Base-by-base conservation (phyloP, 1,284 basidiomycete genomes). In the Rhodotorula sp. region DNA sequence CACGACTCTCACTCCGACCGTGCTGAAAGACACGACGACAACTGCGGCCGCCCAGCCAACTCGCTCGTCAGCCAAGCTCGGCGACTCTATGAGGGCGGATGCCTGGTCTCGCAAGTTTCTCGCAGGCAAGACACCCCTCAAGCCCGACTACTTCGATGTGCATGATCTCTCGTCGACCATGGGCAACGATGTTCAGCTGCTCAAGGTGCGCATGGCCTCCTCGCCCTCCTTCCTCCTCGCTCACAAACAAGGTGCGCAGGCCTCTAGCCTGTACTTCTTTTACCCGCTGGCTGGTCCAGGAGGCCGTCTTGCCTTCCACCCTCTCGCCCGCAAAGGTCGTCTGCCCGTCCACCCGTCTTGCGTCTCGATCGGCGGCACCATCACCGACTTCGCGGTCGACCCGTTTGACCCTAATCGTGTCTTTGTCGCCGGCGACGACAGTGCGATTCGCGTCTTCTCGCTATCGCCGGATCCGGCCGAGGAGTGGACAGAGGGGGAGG, bases 201-300 rank as follows among this genome's bases (percentile, higher is more conserved):
- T 77, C 64, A 76, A 76, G 66, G 73, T 72, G 58, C 22, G 65
- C 11, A 24, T 30, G 53, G 19, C 15, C 11, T 32, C 17, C 34
- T 32, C 5, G n/a, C 44, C 27, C 22, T 44, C 24, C 19, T 20
- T 10, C 46, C 32, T 22, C 7, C 36, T 8, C 2, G 27, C 63
- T 29, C 20, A 58, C 22, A 8, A 49, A 19, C 5, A 29, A 11
- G 48, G n/a, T 52, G 75, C 80, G 24, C 77, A 80, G 67, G 69
- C 77, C 4, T 80, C 80, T 4, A 65, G 74, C 0, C 15, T 74
- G 11, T 76, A 79, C 51, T 77, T 81, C 5, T 78, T 82, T 74
- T 82, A 82, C 76, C 82, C 82, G 6, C 78, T 83, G 30, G 77
- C 81, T 19, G 82, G 83, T 2, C 79, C 82, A 0, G 83, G 83